phyloP scores from a whole-genome alignment of 148 eudicot genomes.

The Heliosperma pusillum region DNA sequence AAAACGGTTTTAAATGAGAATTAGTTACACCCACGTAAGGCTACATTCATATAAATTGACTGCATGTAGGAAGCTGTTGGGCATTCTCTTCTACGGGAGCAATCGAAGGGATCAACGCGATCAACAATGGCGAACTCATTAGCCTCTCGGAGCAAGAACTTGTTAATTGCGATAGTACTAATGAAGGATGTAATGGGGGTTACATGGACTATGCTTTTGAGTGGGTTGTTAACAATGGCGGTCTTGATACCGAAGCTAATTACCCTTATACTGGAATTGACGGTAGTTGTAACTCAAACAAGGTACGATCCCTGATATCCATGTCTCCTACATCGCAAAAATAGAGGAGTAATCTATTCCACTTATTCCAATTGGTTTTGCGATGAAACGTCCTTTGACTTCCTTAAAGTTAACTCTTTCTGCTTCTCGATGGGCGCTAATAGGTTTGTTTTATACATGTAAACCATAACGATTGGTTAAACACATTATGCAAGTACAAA shows the following conservation, averaged over 20 bases:
- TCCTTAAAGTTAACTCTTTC: too few relatives aligned
- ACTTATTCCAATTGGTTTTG: too few relatives aligned
- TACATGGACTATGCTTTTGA: conserved; percentile 58
- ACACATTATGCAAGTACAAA: too few relatives aligned
- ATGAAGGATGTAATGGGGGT: conserved; percentile 57
- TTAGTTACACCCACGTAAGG: too few relatives aligned
- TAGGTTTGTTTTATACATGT: too few relatives aligned
- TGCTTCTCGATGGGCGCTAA: too few relatives aligned
- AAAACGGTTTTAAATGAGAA: too few relatives aligned
- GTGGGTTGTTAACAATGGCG: conserved; percentile 57
- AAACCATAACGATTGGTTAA: too few relatives aligned
- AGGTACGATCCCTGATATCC: conserved; percentile 33
- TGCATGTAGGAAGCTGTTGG: conserved; percentile 52
- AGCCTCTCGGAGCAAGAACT: conserved; percentile 64
- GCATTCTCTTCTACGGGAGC: conserved; percentile 62
- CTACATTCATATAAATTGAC: too few relatives aligned
- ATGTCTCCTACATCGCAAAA: too few relatives aligned
- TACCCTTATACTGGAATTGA: conserved; percentile 50
- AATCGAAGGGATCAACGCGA: conserved; percentile 56
- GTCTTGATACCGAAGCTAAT: conserved; percentile 44
- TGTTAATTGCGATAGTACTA: conserved; percentile 43
- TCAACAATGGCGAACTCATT: conserved; percentile 47
- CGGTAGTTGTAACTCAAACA: conserved; percentile 39
- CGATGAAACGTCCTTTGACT: too few relatives aligned
- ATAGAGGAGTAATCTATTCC: too few relatives aligned